These are phyloP conservation scores for Luvunga scandens DNA, from an alignment of 345 rosid species.

Conservation along the genomic window DNA sequence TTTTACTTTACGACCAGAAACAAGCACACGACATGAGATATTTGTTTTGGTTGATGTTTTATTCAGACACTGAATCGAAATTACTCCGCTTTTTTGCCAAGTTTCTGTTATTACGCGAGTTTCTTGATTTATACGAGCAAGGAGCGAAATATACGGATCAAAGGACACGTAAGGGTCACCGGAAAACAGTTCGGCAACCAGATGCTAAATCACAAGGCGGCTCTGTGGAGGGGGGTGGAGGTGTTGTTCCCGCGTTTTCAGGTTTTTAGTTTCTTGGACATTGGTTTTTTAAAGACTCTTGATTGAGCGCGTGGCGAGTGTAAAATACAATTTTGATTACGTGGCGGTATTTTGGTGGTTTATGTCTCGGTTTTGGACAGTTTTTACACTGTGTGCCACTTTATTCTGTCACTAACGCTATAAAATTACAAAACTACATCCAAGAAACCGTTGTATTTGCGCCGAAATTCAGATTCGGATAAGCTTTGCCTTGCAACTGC, in stretches of 20 bases:
- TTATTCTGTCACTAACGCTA: too few species aligned
- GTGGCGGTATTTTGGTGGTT: conserved; percentile 17
- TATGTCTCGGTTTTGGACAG: conserved; percentile 17
- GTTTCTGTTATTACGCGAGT: not conserved
- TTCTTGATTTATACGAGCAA: not conserved
- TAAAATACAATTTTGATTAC: not conserved
- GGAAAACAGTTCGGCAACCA: not conserved
- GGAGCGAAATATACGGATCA: conserved; percentile 4
- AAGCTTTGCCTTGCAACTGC: not conserved
- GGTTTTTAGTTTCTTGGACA: not conserved
- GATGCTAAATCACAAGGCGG: not conserved
- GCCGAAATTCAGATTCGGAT: conserved; percentile 9
- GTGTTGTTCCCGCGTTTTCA: conserved; percentile 14
- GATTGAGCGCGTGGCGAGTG: not conserved
- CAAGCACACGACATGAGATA: too few species aligned
- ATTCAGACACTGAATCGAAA: conserved; percentile 2
- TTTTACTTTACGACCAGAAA: not conserved
- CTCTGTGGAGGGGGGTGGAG: not conserved
- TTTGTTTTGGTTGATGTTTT: not conserved
- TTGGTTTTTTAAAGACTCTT: not conserved
- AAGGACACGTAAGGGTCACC: conserved; percentile 3
- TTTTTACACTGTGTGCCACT: not conserved
- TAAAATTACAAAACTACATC: not conserved
- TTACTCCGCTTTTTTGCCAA: not conserved
- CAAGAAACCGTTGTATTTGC: not conserved